Conservation (phyloP, 78 protist species). For the Goniomonas avonlea region DNA sequence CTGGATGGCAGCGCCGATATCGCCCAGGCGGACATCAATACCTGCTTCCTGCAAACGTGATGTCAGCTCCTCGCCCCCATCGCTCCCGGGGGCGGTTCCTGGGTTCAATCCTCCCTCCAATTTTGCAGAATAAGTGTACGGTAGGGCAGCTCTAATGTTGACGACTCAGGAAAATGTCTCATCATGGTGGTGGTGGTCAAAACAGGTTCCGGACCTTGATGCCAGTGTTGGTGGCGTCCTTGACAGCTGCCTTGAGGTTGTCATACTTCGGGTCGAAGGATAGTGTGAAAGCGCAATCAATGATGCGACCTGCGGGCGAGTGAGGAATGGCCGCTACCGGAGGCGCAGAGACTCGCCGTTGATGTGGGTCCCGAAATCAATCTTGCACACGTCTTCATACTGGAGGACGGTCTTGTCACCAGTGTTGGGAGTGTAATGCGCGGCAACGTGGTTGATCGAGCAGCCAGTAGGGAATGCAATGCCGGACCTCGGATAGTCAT, state of each 20-base stretch:
- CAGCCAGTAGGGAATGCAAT: slow-evolving; percentile 89
- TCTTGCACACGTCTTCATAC: slow-evolving; percentile 86
- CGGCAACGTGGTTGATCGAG: slow-evolving; percentile 89
- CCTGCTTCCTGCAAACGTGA: too few relatives aligned
- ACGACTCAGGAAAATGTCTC: too few relatives aligned
- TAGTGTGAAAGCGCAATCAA: slow-evolving; percentile 93
- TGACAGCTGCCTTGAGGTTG: slow-evolving; percentile 74
- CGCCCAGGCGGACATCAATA: slow-evolving; percentile 86
- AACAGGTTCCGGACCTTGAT: too few relatives aligned
- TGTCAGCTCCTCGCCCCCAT: too few relatives aligned
- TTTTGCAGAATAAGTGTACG: too few relatives aligned
- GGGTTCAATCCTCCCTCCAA: too few relatives aligned
- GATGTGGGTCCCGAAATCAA: slow-evolving; percentile 96
- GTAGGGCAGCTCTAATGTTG: too few relatives aligned
- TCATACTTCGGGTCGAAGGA: slow-evolving; percentile 56
- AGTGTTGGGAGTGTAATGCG: slow-evolving; percentile 96
- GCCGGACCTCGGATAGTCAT: slow-evolving; percentile 59
- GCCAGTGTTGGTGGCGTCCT: slow-evolving; percentile 92
- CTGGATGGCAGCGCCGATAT: slow-evolving; percentile 79
- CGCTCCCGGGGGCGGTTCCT: too few relatives aligned
- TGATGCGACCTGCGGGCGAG: too few relatives aligned
- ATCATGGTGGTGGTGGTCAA: too few relatives aligned
- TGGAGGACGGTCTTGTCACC: slow-evolving; percentile 91
- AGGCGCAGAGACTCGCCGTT: slow-evolving; percentile 32
- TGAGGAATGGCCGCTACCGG: too few relatives aligned